These are phyloP conservation scores for Hypocrella siamensis DNA, from an alignment of 2,329 filamentous ascomycete genomes.

Conservation along the genomic window DNA sequence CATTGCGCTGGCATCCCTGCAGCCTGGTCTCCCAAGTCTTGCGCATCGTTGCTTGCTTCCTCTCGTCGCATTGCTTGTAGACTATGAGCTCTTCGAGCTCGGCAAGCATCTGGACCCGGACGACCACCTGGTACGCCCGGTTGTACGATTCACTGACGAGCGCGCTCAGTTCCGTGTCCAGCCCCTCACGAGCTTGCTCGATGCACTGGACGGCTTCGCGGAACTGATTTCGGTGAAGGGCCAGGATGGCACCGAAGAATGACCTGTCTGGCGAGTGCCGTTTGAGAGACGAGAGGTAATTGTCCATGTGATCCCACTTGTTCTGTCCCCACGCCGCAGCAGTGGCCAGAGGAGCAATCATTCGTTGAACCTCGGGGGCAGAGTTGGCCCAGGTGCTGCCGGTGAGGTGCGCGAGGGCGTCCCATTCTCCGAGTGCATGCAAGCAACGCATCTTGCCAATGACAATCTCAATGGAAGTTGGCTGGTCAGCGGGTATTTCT, in stretches of 20 bases:
- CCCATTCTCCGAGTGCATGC: constrained; percentile 95
- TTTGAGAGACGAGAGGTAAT: constrained; percentile 91
- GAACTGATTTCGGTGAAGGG: constrained; percentile 91
- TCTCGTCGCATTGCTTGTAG: constrained; percentile 87
- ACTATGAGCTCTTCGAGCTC: constrained; percentile 95
- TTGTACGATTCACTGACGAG: constrained; percentile 98
- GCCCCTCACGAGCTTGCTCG: constrained; percentile 76
- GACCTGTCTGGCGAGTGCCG: constrained; percentile 82
- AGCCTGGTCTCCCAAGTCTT: constrained; percentile 91
- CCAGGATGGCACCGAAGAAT: constrained; percentile 93
- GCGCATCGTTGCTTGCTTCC: constrained; percentile 82
- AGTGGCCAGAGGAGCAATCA: constrained; percentile 85
- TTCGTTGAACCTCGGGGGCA: constrained; percentile 69
- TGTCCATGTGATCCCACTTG: constrained; percentile 98
- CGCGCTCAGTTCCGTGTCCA: constrained; percentile 91
- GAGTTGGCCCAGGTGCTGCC: constrained; percentile 92
- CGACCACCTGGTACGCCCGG: constrained; percentile 91
- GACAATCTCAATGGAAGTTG: constrained; percentile 72
- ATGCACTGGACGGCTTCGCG: constrained; percentile 80
- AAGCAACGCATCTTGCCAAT: constrained; percentile 99
- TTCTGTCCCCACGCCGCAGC: constrained; percentile 92
- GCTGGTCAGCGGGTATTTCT: constrained; percentile 42
- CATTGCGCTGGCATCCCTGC: constrained; percentile 88
- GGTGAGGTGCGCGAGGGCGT: constrained; percentile 72
- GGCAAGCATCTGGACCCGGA: constrained; percentile 96